Base-by-base conservation (phyloP, 495 filamentous ascomycete species). In the Aspergillus incahuasiensis region DNA sequence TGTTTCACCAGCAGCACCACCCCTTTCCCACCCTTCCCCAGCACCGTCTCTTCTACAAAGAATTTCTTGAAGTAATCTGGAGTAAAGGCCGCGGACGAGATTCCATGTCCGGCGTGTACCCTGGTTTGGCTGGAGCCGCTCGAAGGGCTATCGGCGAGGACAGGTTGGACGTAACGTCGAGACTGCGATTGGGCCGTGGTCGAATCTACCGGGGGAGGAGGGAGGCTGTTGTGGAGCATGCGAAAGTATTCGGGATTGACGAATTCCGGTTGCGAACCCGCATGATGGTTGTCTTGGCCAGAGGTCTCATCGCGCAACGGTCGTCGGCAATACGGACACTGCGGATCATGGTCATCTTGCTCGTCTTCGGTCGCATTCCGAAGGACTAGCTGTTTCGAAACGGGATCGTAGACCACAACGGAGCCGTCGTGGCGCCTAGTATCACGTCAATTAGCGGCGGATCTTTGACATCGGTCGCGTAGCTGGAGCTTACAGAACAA, bases 1-100 rank as follows among this genome's bases (percentile, higher is more conserved):
- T 98, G 94, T 43, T 85, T 85, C 11, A 98, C 95, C 11, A 97
- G 78, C 52, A 98, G 65, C 1, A 98, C 94, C 34, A 97, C 91
- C 1, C 94, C 94, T 62, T 96, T 97, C 3, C 94, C 94, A 9
- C 94, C 94, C 64, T 86, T 82, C 13, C 94, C 94, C 5, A 98
- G 79, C 63, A 91, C 85, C 8, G 78, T 79, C 63, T 97, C 89
- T 60, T 90, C 89, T 5, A 90, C 84, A 68, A 97, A 98, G 75
- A 95, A 96, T 40, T 79, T 85, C 53, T 86, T 85, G 73, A 97
- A 97, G 66, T 96, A 97, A 58, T 89, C 84, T 15, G 84, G 91
- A 62, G 86, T 96, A 68, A 97, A 96, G 1, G 94, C 90, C 5
- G 87, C 81, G 20, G 85, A 81, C 24, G 87, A 88, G 21, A 98